A percentile compares a stretch with the other conserved stretches of the same genome.
phyloP scores from a whole-genome alignment of 1,139 yeast genomes.

The Nakaseomyces glabratus region DNA sequence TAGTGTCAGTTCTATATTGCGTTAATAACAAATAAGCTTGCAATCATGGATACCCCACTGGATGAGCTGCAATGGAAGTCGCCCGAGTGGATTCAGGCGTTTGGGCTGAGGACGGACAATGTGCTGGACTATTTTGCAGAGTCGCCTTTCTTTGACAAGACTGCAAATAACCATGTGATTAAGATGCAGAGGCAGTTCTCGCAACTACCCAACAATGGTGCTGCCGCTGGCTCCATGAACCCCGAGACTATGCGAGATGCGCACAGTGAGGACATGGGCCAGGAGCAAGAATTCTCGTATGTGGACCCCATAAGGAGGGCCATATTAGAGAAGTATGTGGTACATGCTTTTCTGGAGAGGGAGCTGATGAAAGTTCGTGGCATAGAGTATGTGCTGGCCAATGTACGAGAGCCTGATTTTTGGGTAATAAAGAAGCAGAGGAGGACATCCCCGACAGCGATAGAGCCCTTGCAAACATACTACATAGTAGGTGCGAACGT shows the following conservation, averaged over 20 bases:
- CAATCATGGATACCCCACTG: conserved; percentile 34
- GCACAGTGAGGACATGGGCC: conserved; percentile 2
- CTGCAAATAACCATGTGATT: conserved; percentile 87
- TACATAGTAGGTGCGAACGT: conserved; percentile 87
- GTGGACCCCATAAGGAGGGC: conserved; percentile 22
- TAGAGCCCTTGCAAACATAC: conserved; percentile 57
- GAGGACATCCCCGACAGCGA: conserved; percentile 37
- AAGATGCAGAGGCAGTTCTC: conserved; percentile 87
- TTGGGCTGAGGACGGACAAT: conserved; percentile 78
- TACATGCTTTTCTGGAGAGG: conserved; percentile 33
- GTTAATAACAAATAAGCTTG: too few species aligned
- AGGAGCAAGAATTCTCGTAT: conserved; percentile 14
- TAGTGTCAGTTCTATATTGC: too few species aligned
- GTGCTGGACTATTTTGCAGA: conserved; percentile 88
- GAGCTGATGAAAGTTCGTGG: conserved; percentile 77
- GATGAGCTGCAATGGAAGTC: conserved; percentile 96
- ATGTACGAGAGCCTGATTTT: conserved; percentile 77
- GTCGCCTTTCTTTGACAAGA: conserved; percentile 90
- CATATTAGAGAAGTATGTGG: conserved; percentile 24
- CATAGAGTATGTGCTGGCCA: conserved; percentile 67
- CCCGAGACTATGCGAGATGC: conserved; percentile 7
- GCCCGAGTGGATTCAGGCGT: conserved; percentile 92
- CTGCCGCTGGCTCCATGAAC: conserved; percentile 10
- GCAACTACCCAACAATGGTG: conserved; percentile 19
- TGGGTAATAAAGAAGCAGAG: conserved; percentile 85